Base-by-base conservation (phyloP, 345 rosid species). In the Hypericum perforatum region DNA sequence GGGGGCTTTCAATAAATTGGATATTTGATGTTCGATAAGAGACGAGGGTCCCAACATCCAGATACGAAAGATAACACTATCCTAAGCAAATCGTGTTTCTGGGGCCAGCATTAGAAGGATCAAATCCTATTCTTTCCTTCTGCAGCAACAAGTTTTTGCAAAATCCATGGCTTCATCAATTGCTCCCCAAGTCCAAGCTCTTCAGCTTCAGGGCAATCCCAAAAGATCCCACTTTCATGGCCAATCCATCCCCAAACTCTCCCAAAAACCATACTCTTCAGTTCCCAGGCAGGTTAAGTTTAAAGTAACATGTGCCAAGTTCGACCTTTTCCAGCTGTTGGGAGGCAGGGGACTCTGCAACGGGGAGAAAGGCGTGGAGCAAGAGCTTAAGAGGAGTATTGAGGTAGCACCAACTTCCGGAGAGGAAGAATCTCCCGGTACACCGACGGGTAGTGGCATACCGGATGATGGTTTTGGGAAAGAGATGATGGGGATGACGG, bases 331-430 rank as follows among this genome's bases (percentile, higher is more conserved):
- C 12, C 81, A 78, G 51, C 69, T 91, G 58, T 40, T 91, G 62
- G 95, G 98, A 53, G 98, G 98, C 16, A 81, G 98, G 70, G 96
- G 94, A 13, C 75, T 91, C 39, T 85, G 79, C 60, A 85, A 78
- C 39, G 96, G 95, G 13, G 98, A 88, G 68, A 60, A 61, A 70
- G 96, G 98, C 8, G 39, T 83, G 0, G 67, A 85, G 49, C 60
- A 68, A 48, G 90, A 85, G 74, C 89, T 92, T 14, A 63, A 69
- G 58, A 80, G 0, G 66, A 16, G 54, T 40, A 57, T 41, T 54
- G 63, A 8, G 65, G 53, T 0, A 39, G 41, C 6, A 57, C 38
- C 32, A 22, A 4, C 32, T 22, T 1, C 32, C 4, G 32, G 32
- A 4, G 4, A 22, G 32, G 32, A 22, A 22, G 32, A 22, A 22